phyloP scores from a whole-genome alignment of 495 filamentous ascomycete genomes.

The Pseudotulostoma volvatum region DNA sequence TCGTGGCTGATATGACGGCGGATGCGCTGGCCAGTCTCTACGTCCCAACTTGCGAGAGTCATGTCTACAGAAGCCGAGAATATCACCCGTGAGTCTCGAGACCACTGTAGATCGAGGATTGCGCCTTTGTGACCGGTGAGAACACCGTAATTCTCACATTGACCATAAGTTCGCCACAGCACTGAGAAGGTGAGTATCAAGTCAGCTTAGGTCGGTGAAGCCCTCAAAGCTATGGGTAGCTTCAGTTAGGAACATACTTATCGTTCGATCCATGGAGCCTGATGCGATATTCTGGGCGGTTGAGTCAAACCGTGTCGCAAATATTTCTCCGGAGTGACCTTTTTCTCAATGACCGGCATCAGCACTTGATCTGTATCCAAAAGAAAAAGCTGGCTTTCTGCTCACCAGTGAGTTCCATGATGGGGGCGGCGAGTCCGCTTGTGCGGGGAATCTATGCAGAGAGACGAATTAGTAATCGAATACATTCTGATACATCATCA shows the following conservation, averaged over 20 bases:
- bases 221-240: neutral
- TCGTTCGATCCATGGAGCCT: slow-evolving; percentile 85
- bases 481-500: no score
- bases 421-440: slow-evolving; percentile 72
- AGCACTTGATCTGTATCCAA: neutral
- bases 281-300: slow-evolving; percentile 80
- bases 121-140: slow-evolving; percentile 81
- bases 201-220: slow-evolving; percentile 8
- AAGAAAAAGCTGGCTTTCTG: neutral
- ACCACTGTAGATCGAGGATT: slow-evolving; percentile 88
- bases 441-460: slow-evolving; percentile 54
- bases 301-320: slow-evolving; percentile 79
- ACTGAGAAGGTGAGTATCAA: slow-evolving; percentile 31
- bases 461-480: no score
- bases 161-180: slow-evolving; percentile 80
- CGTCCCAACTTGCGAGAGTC: slow-evolving; percentile 87
- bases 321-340: slow-evolving; percentile 66
- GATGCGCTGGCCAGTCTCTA: slow-evolving; percentile 74
- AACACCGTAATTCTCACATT: slow-evolving; percentile 84
- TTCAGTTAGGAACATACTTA: slow-evolving; percentile 39
- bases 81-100: slow-evolving; percentile 74
- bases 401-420: slow-evolving; percentile 84
- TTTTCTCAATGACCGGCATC: slow-evolving; percentile 5
- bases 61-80: slow-evolving; percentile 90
- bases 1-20: slow-evolving; percentile 85